Conservation (phyloP, 495 filamentous ascomycete genomes). For the Thermothielavioides terrestris region DNA sequence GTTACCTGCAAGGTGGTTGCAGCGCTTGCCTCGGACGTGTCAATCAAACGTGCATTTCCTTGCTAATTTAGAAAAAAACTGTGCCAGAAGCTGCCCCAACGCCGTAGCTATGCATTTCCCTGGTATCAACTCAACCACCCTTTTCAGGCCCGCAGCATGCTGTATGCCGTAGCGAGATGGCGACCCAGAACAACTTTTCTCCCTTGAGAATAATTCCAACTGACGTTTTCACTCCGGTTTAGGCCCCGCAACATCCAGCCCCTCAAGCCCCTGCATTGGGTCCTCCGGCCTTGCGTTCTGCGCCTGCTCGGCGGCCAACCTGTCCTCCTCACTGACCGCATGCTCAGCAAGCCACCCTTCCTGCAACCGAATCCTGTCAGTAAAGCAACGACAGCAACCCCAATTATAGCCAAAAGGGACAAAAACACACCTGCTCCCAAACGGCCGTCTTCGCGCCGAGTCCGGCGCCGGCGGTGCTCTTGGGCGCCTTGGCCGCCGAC, state of each 20-base stretch:
- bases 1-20: not conserved
- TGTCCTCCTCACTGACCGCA: constrained; percentile 82
- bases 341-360: constrained; percentile 90
- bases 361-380: constrained; percentile 44
- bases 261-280: constrained; percentile 93
- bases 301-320: constrained; percentile 51
- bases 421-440: constrained; percentile 81
- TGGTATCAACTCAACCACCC: constrained; percentile 5
- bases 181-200: not conserved
- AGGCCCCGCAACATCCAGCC: constrained; percentile 87
- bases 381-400: constrained; percentile 3
- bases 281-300: constrained; percentile 55
- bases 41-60: constrained; percentile 10
- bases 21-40: constrained; percentile 4
- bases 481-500: constrained; percentile 82
- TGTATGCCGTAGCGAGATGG: not conserved
- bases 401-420: not conserved
- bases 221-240: constrained; percentile 54
- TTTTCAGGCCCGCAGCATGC: not conserved
- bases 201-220: not conserved
- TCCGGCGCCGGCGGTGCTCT: constrained; percentile 71
- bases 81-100: constrained; percentile 17
- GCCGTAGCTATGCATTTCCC: constrained; percentile 38
- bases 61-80: constrained; percentile 4
- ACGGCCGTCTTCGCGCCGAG: constrained; percentile 91